Evolutionary conservation across 1,284 basidiomycete genomes (phyloP), one percentile per base, ranked within the genome.

Genomic region (Cutaneotrichosporon cavernicola): DNA sequence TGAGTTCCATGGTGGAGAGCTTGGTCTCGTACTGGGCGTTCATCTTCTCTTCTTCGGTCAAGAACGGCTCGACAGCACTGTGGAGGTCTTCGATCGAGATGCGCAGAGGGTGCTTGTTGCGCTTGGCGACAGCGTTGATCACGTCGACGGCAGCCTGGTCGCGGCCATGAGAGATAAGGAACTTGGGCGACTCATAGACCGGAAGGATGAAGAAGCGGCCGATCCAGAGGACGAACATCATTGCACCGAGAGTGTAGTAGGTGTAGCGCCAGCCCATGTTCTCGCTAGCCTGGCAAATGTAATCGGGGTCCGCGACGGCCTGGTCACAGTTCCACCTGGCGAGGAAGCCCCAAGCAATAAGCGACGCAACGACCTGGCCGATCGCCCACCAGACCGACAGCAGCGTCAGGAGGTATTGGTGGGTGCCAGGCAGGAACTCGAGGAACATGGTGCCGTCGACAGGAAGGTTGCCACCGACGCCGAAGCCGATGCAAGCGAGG

Each of bases 251-350:
- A 53, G 65, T 56, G 64, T 76, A 87, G 84, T 85, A 81, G 32
- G 85, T 84, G 76, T 87, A 88, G 72, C 87, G 81, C 86, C 86
- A 88, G 26, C 86, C 86, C 80, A 83, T 83, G 73, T 88, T 88
- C 60, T 82, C 73, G 2, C 74, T 76, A 61, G 78, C 81, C 3
- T 80, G 73, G 67, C 86, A 74, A 52, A 66, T 82, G 55, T 65
- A 65, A 32, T 69, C 70, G 69, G 32, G 73, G 62, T 55, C 38
- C 11, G n/a, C 31, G 30, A 47, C 56, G 18, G 32, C n/a, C 9
- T 13, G 14, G 18, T 56, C n/a, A 36, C 51, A 56, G 31, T 43
- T 38, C 55, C 55, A 52, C 32, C 53, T 65, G 40, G 64, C 61
- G 18, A 71, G 56, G 65, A 74, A 74, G 6, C 43, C 71, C 72